Evolutionary conservation across 2,329 filamentous ascomycete species (phyloP).

Genomic region (Colletotrichum endophyticum): DNA sequence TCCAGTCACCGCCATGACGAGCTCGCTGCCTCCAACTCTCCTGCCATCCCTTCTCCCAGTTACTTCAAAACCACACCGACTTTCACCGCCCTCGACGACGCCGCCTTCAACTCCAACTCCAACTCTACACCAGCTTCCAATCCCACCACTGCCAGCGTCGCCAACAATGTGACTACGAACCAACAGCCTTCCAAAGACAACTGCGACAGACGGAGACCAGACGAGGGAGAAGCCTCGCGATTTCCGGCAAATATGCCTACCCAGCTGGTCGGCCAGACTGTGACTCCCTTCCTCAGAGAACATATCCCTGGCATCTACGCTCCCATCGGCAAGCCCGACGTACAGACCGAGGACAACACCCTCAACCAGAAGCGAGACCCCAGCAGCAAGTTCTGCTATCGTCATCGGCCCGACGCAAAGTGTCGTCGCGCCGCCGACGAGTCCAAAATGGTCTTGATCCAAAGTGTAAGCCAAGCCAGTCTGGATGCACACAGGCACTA

Average conservation of each 20-base stretch:
- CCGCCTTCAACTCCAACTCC: neutral
- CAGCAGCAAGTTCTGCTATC: constrained; percentile 94
- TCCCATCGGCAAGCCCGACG: constrained; percentile 68
- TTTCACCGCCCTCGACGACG: neutral
- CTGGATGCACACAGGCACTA: neutral
- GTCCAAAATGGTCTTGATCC: constrained; percentile 93
- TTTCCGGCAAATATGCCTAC: constrained; percentile 60
- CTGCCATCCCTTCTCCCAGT: neutral
- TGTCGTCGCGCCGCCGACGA: constrained; percentile 93
- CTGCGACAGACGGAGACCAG: constrained; percentile 56
- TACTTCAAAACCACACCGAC: constrained; percentile 19
- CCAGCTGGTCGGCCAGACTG: constrained; percentile 76
- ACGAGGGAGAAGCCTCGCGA: constrained; percentile 53
- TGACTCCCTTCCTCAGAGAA: constrained; percentile 87
- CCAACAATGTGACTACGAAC: constrained; percentile 14
- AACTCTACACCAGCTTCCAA: neutral
- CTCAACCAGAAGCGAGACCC: constrained; percentile 43
- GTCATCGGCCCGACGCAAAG: constrained; percentile 91
- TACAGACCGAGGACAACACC: constrained; percentile 41
- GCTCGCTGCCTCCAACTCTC: neutral
- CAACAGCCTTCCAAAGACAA: constrained; percentile 38
- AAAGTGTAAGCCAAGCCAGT: constrained; percentile 66
- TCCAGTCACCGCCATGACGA: constrained; percentile 13
- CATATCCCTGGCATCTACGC: constrained; percentile 92
- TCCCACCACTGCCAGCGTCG: neutral